Base-by-base conservation (phyloP, 345 rosid species). In the Eucalyptus polybractea region DNA sequence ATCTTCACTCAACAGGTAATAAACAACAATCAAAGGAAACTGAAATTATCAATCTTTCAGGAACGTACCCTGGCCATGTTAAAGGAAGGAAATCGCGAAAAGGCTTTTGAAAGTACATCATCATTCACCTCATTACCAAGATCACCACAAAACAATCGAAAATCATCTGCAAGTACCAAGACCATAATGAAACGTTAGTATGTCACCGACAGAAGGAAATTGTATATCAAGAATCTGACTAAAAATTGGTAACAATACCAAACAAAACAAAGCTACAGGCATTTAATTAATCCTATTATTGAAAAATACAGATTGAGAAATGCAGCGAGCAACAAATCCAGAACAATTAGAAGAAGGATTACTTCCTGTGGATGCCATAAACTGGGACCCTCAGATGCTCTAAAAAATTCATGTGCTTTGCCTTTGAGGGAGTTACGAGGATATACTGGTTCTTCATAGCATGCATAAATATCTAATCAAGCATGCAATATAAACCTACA, bases 91-190 rank as follows among this genome's bases (percentile, higher is more conserved):
- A 97, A 98, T 88, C 99, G 93, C 21, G 99, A 87, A 94, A 98
- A 98, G 80, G 99, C 99, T 93, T 98, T 97, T 86, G 99, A 94
- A 89, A 98, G 97, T 92, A 98, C 99, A 92, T 98, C 99, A 93
- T 98, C 99, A 92, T 98, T 98, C 95, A 98, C 99, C 95, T 97
- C 99, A 91, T 98, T 98, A 88, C 99, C 99, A 91, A 98, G 99
- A 93, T 98, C 99, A 90, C 99, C 99, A 88, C 99, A 98, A 89
- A 97, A 98, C 6, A 98, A 89, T 56, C 99, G 97, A 92, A 92
- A 96, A 91, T 98, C 99, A 93, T 98, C 99, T 98, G 94, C 86
- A 90, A 58, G 89, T 89, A 72, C 15, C 29, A 91, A 88, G 29
- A 87, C 21, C 65, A 85, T 27, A 33, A 88, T n/a, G 53, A 58